Evolutionary conservation across 768 basidiomycete species (phyloP).

Genomic region (Amanita rubescens): DNA sequence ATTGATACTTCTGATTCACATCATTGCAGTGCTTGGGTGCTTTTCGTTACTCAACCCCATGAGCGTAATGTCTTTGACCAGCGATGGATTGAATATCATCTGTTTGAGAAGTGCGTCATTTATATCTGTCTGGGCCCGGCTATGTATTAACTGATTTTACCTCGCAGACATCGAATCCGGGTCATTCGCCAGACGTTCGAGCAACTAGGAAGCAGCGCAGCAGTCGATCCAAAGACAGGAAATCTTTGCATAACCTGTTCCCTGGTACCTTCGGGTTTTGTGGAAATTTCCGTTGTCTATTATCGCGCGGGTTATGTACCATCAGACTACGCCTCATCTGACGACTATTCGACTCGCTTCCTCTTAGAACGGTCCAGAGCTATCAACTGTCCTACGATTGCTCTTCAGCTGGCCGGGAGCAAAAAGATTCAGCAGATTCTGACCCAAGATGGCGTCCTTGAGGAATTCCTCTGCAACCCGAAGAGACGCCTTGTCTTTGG

Average conservation of each 20-base stretch:
- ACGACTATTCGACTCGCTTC: slow-evolving; percentile 67
- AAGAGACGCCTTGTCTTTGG: slow-evolving; percentile 29
- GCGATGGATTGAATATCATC: slow-evolving; percentile 77
- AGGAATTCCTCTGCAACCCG: slow-evolving; percentile 53
- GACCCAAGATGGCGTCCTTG: slow-evolving; percentile 63
- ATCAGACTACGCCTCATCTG: slow-evolving; percentile 59
- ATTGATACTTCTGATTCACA: neutral
- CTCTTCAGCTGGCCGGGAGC: slow-evolving; percentile 89
- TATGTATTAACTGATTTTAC: neutral
- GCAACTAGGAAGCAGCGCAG: slow-evolving; percentile 53
- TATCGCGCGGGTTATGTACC: slow-evolving; percentile 89
- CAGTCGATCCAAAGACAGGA: slow-evolving; percentile 39
- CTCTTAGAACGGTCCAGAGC: slow-evolving; percentile 75
- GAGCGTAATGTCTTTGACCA: slow-evolving; percentile 98
- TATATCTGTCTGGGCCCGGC: neutral
- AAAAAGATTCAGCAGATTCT: slow-evolving; percentile 95
- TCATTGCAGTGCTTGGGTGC: slow-evolving; percentile 39
- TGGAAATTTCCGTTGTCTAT: slow-evolving; percentile 85
- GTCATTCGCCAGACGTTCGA: slow-evolving; percentile 72
- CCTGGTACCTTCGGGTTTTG: slow-evolving; percentile 21
- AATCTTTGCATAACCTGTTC: slow-evolving; percentile 35
- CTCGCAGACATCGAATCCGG: slow-evolving; percentile 60
- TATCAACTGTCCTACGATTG: slow-evolving; percentile 89
- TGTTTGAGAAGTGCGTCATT: slow-evolving; percentile 60
- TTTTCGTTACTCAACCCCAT: slow-evolving; percentile 84